Conservation (phyloP, 83 land plant species). For the Larix sibirica region DNA sequence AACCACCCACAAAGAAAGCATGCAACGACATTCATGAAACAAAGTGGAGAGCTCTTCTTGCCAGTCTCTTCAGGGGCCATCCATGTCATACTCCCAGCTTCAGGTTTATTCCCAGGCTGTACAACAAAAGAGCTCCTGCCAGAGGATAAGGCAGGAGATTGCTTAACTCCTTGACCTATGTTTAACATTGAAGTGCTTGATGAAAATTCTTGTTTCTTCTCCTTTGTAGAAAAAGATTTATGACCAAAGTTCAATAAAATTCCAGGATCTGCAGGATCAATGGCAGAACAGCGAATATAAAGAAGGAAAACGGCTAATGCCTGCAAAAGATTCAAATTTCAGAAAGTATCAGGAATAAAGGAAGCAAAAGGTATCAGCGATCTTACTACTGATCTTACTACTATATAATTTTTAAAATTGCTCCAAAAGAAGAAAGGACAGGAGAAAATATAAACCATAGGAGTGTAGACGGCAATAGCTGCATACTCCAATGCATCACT, state of each 20-base stretch:
- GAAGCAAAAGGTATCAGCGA: neutral
- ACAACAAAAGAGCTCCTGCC: conserved; percentile 11
- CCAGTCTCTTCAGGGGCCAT: conserved; percentile 18
- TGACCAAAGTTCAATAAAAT: conserved; percentile 40
- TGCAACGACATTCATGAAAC: conserved; percentile 21
- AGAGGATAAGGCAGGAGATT: conserved; percentile 24
- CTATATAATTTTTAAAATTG: neutral
- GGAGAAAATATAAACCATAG: conserved; percentile 54
- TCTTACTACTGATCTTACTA: too few relatives aligned
- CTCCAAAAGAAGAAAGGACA: neutral
- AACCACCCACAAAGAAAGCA: conserved; percentile 62
- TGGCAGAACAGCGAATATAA: conserved; percentile 87
- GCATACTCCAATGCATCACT: conserved; percentile 55
- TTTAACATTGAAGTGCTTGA: conserved; percentile 22
- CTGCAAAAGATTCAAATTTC: conserved; percentile 40
- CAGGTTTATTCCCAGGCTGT: neutral
- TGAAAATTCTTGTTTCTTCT: conserved; percentile 23
- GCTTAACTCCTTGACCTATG: conserved; percentile 13
- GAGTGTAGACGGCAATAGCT: conserved; percentile 70
- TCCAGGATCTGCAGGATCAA: conserved; percentile 97
- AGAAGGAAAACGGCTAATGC: conserved; percentile 82
- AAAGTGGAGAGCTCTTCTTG: conserved; percentile 20
- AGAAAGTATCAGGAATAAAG: neutral
- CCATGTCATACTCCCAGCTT: conserved; percentile 29
- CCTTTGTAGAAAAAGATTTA: conserved; percentile 16